A percentile compares a stretch with the other conserved stretches of the same genome.
Evolutionary conservation across 306 rosid species (phyloP).

Genomic region (Acacia melanoxylon): DNA sequence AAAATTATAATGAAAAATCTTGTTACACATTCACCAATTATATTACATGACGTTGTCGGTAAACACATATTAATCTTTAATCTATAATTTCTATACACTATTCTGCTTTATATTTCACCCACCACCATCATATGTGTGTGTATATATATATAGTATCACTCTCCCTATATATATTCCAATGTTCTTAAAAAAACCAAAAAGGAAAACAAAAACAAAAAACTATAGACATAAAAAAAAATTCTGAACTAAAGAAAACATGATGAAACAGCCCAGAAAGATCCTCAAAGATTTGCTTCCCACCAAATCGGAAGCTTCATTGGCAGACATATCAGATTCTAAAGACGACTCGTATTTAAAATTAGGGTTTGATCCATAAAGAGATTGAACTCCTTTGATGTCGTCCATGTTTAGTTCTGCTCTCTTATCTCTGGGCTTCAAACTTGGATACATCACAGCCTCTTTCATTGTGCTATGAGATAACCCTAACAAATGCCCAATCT

Average conservation of each 20-base stretch:
- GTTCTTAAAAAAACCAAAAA: neutral
- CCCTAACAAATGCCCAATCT: conserved; percentile 88
- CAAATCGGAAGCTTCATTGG: conserved; percentile 38
- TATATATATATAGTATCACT: neutral
- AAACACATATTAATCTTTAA: neutral
- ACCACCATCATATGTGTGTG: neutral
- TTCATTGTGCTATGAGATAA: conserved; percentile 66
- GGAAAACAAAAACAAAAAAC: neutral
- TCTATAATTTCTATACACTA: neutral
- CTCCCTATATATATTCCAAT: neutral
- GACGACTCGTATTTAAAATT: conserved; percentile 46
- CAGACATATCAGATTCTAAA: conserved; percentile 57
- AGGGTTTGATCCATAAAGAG: conserved; percentile 80
- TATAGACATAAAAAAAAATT: conserved; percentile 15
- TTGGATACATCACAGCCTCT: conserved; percentile 84
- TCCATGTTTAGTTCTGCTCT: conserved; percentile 63
- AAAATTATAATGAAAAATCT: neutral
- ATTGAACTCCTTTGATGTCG: conserved; percentile 74
- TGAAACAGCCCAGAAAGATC: neutral
- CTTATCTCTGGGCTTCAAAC: conserved; percentile 67
- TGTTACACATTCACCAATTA: neutral
- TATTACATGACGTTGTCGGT: neutral
- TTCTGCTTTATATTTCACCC: neutral
- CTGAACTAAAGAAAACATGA: conserved; percentile 14
- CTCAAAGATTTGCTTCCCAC: conserved; percentile 27